Evolutionary conservation across 148 eudicot genomes (phyloP).

Genomic region (Cornus florida): DNA sequence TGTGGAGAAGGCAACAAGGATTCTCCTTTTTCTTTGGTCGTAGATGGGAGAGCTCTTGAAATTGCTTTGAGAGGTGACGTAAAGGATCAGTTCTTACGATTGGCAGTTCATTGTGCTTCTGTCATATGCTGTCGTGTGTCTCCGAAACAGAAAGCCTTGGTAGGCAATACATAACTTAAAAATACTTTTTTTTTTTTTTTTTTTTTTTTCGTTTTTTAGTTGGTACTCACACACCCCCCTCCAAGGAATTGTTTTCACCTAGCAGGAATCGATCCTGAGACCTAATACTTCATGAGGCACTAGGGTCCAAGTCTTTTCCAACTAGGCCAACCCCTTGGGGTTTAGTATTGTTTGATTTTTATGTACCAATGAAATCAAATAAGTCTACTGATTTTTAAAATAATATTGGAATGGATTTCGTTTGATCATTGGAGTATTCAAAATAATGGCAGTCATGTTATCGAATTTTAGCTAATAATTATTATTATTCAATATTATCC

Average conservation of each 20-base stretch:
- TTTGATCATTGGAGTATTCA: not conserved
- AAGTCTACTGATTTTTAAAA: not conserved
- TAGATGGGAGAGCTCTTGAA: slow-evolving; percentile 48
- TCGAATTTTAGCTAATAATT: no score
- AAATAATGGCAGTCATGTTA: no score
- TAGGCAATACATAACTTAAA: slow-evolving; percentile 11
- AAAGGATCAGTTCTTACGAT: slow-evolving; percentile 22
- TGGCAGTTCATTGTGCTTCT: slow-evolving; percentile 44
- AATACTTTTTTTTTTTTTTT: not conserved
- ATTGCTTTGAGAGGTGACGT: slow-evolving; percentile 26
- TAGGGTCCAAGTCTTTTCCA: no score
- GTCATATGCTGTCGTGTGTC: slow-evolving; percentile 54
- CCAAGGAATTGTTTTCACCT: no score
- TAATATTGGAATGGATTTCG: not conserved
- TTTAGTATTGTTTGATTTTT: not conserved
- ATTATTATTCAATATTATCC: not conserved
- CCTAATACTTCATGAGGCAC: no score
- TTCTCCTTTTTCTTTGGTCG: slow-evolving; percentile 38
- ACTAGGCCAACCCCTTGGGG: no score
- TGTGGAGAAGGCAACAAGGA: slow-evolving; percentile 22
- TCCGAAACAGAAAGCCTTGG: slow-evolving; percentile 51
- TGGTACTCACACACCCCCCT: no score
- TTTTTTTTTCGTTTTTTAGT: no score
- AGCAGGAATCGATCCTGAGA: no score
- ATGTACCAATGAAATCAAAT: not conserved